Percentiles rank a stretch among this genome's conserved stretches.
These are phyloP conservation scores for Ilex paraguariensis DNA, from an alignment of 305 asterid genomes.

Conservation along the genomic window DNA sequence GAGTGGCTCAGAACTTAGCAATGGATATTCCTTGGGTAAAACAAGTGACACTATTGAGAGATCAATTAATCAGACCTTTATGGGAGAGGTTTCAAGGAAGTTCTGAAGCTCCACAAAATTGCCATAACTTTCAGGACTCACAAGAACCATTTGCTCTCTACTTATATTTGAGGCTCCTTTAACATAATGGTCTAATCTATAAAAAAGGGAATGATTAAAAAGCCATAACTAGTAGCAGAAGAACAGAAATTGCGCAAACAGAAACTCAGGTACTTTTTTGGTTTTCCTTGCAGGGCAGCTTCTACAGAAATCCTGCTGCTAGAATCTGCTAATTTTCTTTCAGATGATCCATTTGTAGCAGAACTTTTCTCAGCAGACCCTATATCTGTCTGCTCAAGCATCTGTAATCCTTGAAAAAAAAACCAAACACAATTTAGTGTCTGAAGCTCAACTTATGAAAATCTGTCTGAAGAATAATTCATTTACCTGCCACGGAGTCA, in stretches of 20 bases:
- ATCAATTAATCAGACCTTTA: conserved; percentile 38
- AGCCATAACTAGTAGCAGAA: conserved; percentile 9
- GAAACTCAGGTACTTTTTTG: conserved; percentile 59
- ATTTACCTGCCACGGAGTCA: conserved; percentile 51
- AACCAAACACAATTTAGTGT: conserved; percentile 23
- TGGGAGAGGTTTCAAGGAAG: conserved; percentile 39
- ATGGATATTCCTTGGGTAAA: background rate
- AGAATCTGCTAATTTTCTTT: conserved; percentile 19
- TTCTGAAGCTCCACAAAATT: conserved; percentile 47
- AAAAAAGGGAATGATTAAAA: conserved; percentile 23
- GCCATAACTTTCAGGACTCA: conserved; percentile 29
- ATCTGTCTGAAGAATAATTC: conserved; percentile 3
- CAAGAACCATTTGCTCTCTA: conserved; percentile 28
- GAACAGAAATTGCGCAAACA: conserved; percentile 1
- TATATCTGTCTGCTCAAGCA: conserved; percentile 17
- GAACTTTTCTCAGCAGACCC: conserved; percentile 28
- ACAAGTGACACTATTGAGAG: background rate
- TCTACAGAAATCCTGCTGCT: conserved; percentile 29
- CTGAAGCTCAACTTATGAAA: conserved; percentile 12
- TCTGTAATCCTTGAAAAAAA: conserved; percentile 68
- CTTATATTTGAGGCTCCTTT: conserved; percentile 34
- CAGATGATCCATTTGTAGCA: conserved; percentile 27
- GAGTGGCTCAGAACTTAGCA: conserved; percentile 22
- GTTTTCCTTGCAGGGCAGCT: conserved; percentile 56
- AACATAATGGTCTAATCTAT: conserved; percentile 58